phyloP scores from a whole-genome alignment of 306 rosid species.

The Cicer arietinum region DNA sequence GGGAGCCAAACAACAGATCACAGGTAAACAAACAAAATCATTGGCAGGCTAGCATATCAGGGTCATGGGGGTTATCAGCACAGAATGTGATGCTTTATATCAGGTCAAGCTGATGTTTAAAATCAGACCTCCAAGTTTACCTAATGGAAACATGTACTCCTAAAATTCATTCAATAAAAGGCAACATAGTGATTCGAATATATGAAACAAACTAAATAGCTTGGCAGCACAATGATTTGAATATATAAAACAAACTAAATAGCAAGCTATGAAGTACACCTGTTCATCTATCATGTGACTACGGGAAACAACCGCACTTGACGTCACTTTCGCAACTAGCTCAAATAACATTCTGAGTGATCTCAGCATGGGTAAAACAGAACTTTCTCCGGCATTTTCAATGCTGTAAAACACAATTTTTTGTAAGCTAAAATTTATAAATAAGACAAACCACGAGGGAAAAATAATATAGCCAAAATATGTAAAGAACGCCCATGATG shows the following conservation, averaged over 20 bases:
- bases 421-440: constrained; percentile 36
- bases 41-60: constrained; percentile 17
- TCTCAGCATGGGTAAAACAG: constrained; percentile 85
- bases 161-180: constrained; percentile 31
- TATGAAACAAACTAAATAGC: constrained; percentile 34
- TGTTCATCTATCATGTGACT: constrained; percentile 61
- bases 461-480: constrained; percentile 22
- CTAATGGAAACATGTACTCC: constrained; percentile 21
- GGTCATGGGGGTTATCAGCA: constrained; percentile 26
- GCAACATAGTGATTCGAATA: constrained; percentile 4
- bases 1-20: constrained; percentile 3
- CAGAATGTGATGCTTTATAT: constrained; percentile 16
- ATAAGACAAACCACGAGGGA: not conserved
- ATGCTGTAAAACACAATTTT: constrained; percentile 66
- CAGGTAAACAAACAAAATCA: constrained; percentile 22
- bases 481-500: constrained; percentile 11
- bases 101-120: not conserved
- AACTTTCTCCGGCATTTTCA: constrained; percentile 93
- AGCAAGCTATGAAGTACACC: constrained; percentile 56
- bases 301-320: constrained; percentile 52
- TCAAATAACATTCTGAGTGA: constrained; percentile 75
- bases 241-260: constrained; percentile 24
- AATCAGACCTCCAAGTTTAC: constrained; percentile 35
- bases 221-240: constrained; percentile 1
- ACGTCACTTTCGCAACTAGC: constrained; percentile 60